These are phyloP conservation scores for Akanthomyces dipterigenus DNA, from an alignment of 2,329 filamentous ascomycete species.

Conservation along the genomic window DNA sequence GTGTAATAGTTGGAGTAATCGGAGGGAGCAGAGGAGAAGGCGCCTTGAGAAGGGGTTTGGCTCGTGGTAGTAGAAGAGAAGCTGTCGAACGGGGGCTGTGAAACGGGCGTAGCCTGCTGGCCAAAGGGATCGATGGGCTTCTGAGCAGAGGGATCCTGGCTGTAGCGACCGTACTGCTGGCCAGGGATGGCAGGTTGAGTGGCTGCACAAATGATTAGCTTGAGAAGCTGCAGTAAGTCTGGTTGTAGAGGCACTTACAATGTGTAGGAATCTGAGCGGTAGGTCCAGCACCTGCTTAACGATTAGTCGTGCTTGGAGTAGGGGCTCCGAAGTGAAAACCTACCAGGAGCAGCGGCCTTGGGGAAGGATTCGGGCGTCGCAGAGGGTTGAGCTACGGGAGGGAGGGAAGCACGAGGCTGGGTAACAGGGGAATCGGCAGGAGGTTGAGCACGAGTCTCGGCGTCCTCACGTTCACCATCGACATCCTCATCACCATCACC, in stretches of 20 bases:
- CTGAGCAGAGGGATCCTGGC: conserved; percentile 59
- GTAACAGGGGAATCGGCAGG: conserved; percentile 87
- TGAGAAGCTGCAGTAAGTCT: background rate
- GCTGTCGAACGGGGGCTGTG: conserved; percentile 54
- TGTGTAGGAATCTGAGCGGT: conserved; percentile 18
- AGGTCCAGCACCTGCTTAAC: background rate
- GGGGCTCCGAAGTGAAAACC: conserved; percentile 20
- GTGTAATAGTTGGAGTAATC: conserved; percentile 87
- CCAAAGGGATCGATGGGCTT: conserved; percentile 86
- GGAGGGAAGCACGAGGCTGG: conserved; percentile 78
- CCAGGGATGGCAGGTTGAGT: conserved; percentile 48
- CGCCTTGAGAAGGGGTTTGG: conserved; percentile 54
- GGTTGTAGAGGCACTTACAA: conserved; percentile 14
- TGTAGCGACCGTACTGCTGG: conserved; percentile 65
- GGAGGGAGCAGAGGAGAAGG: conserved; percentile 65
- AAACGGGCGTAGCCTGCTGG: conserved; percentile 55
- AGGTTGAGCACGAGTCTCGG: conserved; percentile 88
- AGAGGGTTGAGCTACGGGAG: conserved; percentile 57
- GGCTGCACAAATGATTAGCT: conserved; percentile 12
- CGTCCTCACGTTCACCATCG: conserved; percentile 89
- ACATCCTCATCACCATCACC: conserved; percentile 81
- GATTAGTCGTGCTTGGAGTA: background rate
- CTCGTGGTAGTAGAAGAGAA: conserved; percentile 52
- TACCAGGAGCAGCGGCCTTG: conserved; percentile 46
- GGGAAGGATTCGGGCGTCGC: conserved; percentile 49